A percentile compares a stretch with the other conserved stretches of the same genome.
Evolutionary conservation across 768 basidiomycete species (phyloP).

Genomic region (Pleurotus pulmonarius): DNA sequence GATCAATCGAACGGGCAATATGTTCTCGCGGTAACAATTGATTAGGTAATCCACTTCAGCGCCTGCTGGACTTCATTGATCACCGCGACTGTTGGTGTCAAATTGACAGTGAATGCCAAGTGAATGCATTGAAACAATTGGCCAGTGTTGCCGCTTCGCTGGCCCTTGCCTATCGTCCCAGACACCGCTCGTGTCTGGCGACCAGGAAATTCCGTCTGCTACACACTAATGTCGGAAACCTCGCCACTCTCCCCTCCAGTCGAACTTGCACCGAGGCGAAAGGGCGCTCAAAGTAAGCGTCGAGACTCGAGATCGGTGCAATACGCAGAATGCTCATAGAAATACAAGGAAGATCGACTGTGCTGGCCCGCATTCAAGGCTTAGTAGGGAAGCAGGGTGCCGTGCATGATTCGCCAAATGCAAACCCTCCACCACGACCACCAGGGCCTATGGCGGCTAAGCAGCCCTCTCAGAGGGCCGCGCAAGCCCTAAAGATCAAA

Average conservation of each 20-base stretch:
- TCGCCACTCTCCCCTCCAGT: background rate
- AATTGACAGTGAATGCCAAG: slow-evolving; percentile 4
- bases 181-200: background rate
- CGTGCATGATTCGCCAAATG: slow-evolving; percentile 15
- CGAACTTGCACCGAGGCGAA: background rate
- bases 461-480: slow-evolving; percentile 19
- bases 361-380: slow-evolving; percentile 49
- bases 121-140: slow-evolving; percentile 1
- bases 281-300: background rate
- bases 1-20: background rate
- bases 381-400: slow-evolving; percentile 40
- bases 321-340: too few relatives aligned
- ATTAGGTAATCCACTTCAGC: background rate
- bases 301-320: too few relatives aligned
- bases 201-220: background rate
- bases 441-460: slow-evolving; percentile 18
- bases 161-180: background rate
- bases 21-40: too few relatives aligned
- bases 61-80: background rate
- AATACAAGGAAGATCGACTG: slow-evolving; percentile 28
- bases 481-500: slow-evolving; percentile 58
- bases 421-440: slow-evolving; percentile 18
- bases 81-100: background rate
- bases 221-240: background rate
- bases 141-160: background rate